Evolutionary conservation across 1,139 yeast genomes (phyloP), one percentile per base, ranked within the genome.

Genomic region (Protomyces pachydermus): DNA sequence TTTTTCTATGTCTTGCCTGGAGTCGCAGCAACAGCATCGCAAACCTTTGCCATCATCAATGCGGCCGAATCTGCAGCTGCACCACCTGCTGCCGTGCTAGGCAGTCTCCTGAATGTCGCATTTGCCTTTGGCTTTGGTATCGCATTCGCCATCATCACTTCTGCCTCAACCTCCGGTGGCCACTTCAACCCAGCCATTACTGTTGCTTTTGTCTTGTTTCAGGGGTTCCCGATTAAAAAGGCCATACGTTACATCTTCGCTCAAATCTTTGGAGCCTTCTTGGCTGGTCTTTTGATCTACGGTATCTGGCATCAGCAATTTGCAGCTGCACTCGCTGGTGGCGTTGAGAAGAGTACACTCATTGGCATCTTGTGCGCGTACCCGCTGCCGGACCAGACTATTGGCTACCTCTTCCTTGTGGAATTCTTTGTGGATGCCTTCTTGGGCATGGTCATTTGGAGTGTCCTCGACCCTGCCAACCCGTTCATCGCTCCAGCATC

Each of bases 161-260:
- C 64, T 53, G 81, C 81, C 60, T 80, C 81, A 67, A 72, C 78
- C 61, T 78, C 81, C 53, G 81, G 81, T 70, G 81, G 78, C 18
- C 81, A 79, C 70, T 67, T 79, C 66, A 79, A 79, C 68, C 80
- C 81, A 10, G 78, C 80, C 60, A 76, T 78, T 52, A 78, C 81
- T 0, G 55, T 78, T 14, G 70, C 77, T 14, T 74, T 77, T 69
- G 79, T 76, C 56, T 69, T 76, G 4, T 79, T 73, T 67, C 74
- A 81, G 71, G 79, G 78, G 3, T 78, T 79, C 68, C 81, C 81
- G 39, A 71, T 76, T 70, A 75, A 72, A 67, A 78, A 78, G 65
- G 76, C 78, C 10, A 77, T 79, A 23, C 72, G 75, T 32, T 79
- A 79, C 68, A 69, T 77, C 46, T 69, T 73, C 46, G 78, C 78